phyloP scores from a whole-genome alignment of 1,139 yeast genomes.

The Pichia terricola region DNA sequence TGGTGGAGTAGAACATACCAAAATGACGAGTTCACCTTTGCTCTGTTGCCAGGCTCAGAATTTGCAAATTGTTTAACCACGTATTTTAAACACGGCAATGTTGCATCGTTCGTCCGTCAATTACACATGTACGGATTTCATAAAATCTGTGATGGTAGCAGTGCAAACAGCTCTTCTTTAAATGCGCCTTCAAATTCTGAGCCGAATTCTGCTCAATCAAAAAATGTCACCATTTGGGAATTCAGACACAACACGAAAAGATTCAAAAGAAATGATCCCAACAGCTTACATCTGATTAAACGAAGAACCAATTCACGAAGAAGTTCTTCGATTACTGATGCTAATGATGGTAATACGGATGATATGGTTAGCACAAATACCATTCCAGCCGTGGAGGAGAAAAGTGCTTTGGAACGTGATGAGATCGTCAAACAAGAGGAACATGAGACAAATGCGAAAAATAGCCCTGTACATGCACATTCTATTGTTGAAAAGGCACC shows the following conservation, averaged over 20 bases:
- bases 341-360: not conserved
- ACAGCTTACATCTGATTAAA: constrained; percentile 48
- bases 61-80: constrained; percentile 53
- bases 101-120: constrained; percentile 72
- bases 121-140: constrained; percentile 75
- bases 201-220: constrained; percentile 1
- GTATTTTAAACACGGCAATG: constrained; percentile 70
- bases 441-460: not conserved
- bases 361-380: not conserved
- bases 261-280: constrained; percentile 57
- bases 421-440: not conserved
- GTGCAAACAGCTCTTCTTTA: not conserved
- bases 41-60: constrained; percentile 56
- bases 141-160: constrained; percentile 41
- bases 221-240: constrained; percentile 44
- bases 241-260: constrained; percentile 59
- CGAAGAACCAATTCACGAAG: constrained; percentile 53
- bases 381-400: no score
- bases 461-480: no score
- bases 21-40: constrained; percentile 45
- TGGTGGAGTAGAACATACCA: constrained; percentile 69
- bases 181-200: constrained; percentile 16
- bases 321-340: constrained; percentile 1
- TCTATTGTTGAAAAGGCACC: no score
- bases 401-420: no score